Base-by-base conservation (phyloP, 768 basidiomycete genomes). In the Rhodotorula kratochvilovae region DNA sequence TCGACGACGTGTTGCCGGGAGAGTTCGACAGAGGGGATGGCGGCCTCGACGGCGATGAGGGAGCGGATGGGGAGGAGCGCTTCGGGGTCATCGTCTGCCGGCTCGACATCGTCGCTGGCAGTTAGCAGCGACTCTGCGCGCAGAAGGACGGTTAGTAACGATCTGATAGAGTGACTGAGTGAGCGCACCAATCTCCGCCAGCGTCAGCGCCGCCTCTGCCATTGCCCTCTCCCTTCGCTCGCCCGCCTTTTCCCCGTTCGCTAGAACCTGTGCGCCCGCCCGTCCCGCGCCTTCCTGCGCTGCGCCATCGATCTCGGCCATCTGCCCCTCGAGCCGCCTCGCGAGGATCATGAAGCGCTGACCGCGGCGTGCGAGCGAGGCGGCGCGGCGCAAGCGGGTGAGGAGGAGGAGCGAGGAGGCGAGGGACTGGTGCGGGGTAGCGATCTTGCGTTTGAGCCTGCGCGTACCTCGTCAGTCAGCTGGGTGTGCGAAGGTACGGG, bases 141-240 rank as follows among this genome's bases (percentile, higher is more conserved):
- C 15, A 25, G 61, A 27, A 6, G 63, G 11, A 36, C 63, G 29
- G 63, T n/a, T 13, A 54, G 21, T 5, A 31, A 19, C n/a, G 25
- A 5, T 25, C 10, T 10, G 27, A 10, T 10, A 50, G 27, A 23
- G 27, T 6, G 13, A 29, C 27, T n/a, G 15, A 17, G 51, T 3
- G 11, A 29, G 45, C 74, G 61, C 39, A 70, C 70, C 70, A 25
- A 98, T 83, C 80, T 99, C 95, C 1, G 94, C 91, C 16, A 98
- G 87, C 50, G 87, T 93, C 76, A 97, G 82, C n/a, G 94, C 95
- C 4, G 95, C 94, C 80, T 94, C 94, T 4, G 92, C 89, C 76
- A 97, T 87, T 25, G 86, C 86, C 16, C 95, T 84, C 77, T 96
- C 94, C 79, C 87, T 17, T 45, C 65, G 50, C 21, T 74, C 73